A percentile compares a stretch with the other conserved stretches of the same genome.
These are phyloP conservation scores for Cystobasidiaceae sp. DNA, from an alignment of 1,284 basidiomycete genomes.

Conservation along the genomic window DNA sequence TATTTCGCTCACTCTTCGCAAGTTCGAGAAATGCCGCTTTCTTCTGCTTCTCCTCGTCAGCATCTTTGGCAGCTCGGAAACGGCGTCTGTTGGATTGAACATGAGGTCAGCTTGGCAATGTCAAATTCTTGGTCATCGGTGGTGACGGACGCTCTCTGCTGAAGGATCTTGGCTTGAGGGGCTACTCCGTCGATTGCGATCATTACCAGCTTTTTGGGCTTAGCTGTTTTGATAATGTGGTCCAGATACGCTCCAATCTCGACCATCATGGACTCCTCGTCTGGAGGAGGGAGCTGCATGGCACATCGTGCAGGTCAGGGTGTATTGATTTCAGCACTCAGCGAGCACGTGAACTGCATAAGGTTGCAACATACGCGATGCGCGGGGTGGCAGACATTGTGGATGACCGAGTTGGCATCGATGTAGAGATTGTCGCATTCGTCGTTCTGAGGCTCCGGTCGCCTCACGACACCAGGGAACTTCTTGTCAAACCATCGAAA, in stretches of 20 bases:
- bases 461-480: conserved; percentile 24
- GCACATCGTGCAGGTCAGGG: background rate
- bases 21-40: conserved; percentile 69
- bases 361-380: background rate
- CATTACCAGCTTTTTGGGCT: conserved; percentile 89
- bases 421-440: conserved; percentile 30
- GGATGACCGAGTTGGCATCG: conserved; percentile 29
- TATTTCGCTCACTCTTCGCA: conserved; percentile 57
- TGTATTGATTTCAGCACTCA: background rate
- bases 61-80: conserved; percentile 91
- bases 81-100: conserved; percentile 67
- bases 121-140: background rate
- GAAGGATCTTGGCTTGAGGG: conserved; percentile 98
- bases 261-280: conserved; percentile 98
- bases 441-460: conserved; percentile 1
- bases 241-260: conserved; percentile 97
- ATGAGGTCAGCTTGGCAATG: background rate
- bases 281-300: conserved; percentile 80
- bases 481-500: conserved; percentile 28
- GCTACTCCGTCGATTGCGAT: conserved; percentile 99
- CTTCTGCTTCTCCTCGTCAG: conserved; percentile 84
- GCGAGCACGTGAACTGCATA: background rate
- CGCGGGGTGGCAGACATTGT: conserved; percentile 22
- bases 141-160: conserved; percentile 60
- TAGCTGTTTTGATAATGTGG: conserved; percentile 91